phyloP scores from a whole-genome alignment of 1,139 yeast species.

The Candida buenavistaensis region DNA sequence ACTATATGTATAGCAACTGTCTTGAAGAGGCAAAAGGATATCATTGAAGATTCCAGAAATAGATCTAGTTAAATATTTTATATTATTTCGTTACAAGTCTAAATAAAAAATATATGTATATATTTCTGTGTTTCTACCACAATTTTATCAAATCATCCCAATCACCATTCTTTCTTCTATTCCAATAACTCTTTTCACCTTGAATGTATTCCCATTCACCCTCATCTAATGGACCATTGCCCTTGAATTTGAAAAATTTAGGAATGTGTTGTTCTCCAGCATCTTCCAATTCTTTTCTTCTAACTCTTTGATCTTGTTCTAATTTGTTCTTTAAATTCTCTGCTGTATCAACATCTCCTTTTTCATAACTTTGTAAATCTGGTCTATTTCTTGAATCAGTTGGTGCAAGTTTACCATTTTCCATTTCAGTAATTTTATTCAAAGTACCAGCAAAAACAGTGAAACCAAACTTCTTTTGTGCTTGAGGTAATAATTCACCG shows the following conservation, averaged over 20 bases:
- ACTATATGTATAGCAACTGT: slow-evolving; percentile 16
- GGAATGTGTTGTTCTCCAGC: slow-evolving; percentile 52
- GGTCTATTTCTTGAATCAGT: slow-evolving; percentile 92
- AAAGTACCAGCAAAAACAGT: slow-evolving; percentile 79
- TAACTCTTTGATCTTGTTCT: slow-evolving; percentile 78
- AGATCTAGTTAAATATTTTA: background rate
- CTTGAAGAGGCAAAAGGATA: slow-evolving; percentile 15
- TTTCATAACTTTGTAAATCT: slow-evolving; percentile 72
- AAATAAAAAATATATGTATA: background rate
- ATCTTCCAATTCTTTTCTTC: slow-evolving; percentile 63
- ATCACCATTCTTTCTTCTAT: slow-evolving; percentile 57
- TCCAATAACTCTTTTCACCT: slow-evolving; percentile 81
- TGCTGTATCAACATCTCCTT: slow-evolving; percentile 67
- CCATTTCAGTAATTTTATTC: slow-evolving; percentile 75
- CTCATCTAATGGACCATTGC: slow-evolving; percentile 37
- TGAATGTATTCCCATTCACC: slow-evolving; percentile 60
- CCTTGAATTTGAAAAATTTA: slow-evolving; percentile 57
- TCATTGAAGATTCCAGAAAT: slow-evolving; percentile 17
- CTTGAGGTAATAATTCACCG: slow-evolving; percentile 61
- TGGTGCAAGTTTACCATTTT: slow-evolving; percentile 64
- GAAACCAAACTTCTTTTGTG: slow-evolving; percentile 75
- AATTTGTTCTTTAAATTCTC: slow-evolving; percentile 64
- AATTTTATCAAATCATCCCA: slow-evolving; percentile 57
- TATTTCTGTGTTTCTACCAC: slow-evolving; percentile 39
- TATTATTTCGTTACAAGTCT: background rate